Base-by-base conservation (phyloP, 495 filamentous ascomycete species). In the Gamarada debralockiae region DNA sequence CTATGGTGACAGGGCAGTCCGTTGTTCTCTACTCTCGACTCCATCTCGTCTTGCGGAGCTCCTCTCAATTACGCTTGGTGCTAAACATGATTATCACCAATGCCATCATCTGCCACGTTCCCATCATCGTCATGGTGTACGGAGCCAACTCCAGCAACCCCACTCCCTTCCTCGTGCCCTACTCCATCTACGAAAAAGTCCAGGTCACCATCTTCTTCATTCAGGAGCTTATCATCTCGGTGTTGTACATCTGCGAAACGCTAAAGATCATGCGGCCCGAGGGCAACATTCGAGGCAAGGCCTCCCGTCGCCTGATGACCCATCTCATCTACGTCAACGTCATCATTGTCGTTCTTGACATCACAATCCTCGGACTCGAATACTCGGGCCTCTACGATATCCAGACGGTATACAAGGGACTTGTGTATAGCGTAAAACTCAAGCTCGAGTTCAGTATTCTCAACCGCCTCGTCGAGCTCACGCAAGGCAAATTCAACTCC, bases 21-120 rank as follows among this genome's bases (percentile, higher is more conserved):
- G 56, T 87, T 38, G 82, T 87, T 12, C 70, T 87, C 15, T 87
- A 81, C 67, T 86, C 83, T 3, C 77, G 84, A 18, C 74, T 87
- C 7, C 80, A 86, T 57, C 68, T 86, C 41, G 72, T 87, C 31
- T 65, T 81, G 31, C 69, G 67, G 22, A 75, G 80, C 25, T 67
- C 66, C 9, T 65, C 64, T 15, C 60, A 73, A 14, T 67, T 86
- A 3, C 71, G 74, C 25, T 66, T 67, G 25, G 73, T 85, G 1
- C 69, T 82, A 17, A 62, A 52, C 50, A 83, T 85, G 78, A 85
- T 87, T 56, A 65, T 83, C n/a, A 40, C 76, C 61, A 67, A 85
- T 64, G 79, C 70, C 9, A 21, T 79, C 34, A 48, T 78, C 18
- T 67, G 82, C 6, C 81, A 85, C 61, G 56, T 80, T 20, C 77